Evolutionary conservation across 2,329 filamentous ascomycete genomes (phyloP), one percentile per base, ranked within the genome.

Genomic region (Zymoseptoria brevis): DNA sequence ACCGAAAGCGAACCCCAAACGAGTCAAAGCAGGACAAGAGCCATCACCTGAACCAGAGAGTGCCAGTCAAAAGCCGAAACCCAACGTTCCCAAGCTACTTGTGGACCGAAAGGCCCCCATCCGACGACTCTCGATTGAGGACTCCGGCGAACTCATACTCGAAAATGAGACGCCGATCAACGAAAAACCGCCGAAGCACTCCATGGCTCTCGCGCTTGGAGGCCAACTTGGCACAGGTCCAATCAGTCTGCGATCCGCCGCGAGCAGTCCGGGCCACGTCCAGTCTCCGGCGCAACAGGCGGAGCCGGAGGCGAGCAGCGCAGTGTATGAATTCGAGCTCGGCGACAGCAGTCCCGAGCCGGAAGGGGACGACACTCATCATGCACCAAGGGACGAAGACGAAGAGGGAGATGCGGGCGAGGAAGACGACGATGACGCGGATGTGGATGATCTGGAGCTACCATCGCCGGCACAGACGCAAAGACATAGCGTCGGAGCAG

Each of bases 171-270:
- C 63, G 11, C 62, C 60, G 2, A 68, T 54, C 62, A 69, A 58
- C 57, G 64, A 66, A 53, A 67, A 66, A 57, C 68, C 63, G 19
- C 59, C 58, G 2, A 64, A 59, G 29, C 59, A 54, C 30, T 66
- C 64, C 8, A 68, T 69, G 67, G 66, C 64, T 2, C 68, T 71
- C 21, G 70, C 69, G 8, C 57, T 72, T 2, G 62, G 62, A 24
- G 69, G 69, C 2, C 66, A 67, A 24, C 63, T 75, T 1, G 71
- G 70, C 21, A 68, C 69, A 24, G 76, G 76, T 2, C 77, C 77
- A 2, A 77, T 78, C 51, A 75, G 72, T 16, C 69, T 79, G 45
- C 74, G 73, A 16, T 76, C 74, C 60, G 77, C 75, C 0, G 75
- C 76, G 7, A 77, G 70, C 58, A 76, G 59, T 59, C 70, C 65